These are phyloP conservation scores for Cyclaneusma minus DNA, from an alignment of 2,329 filamentous ascomycete species.

Conservation along the genomic window DNA sequence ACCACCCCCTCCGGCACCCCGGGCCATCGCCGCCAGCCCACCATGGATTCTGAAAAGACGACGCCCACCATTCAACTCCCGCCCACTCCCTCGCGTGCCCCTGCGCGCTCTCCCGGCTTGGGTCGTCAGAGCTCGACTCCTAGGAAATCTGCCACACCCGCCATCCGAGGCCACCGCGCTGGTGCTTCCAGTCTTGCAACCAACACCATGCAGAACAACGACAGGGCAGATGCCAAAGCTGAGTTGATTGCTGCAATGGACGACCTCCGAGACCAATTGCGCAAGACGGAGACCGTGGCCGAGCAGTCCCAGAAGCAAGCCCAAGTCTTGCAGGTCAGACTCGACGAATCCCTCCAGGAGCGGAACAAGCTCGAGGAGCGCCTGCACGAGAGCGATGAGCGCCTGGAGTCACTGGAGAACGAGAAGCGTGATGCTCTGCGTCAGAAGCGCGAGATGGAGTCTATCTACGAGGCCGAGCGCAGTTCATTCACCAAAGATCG, in stretches of 20 bases:
- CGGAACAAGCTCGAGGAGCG: conserved; percentile 79
- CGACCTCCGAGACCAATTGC: conserved; percentile 68
- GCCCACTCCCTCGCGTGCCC: conserved; percentile 1
- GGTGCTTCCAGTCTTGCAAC: conserved; percentile 16
- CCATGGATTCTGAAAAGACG: too few species aligned
- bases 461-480: conserved; percentile 81
- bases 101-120: conserved; percentile 1
- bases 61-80: neutral
- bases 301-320: conserved; percentile 74
- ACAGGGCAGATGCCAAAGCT: conserved; percentile 59
- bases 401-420: conserved; percentile 64
- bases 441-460: conserved; percentile 80
- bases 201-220: conserved; percentile 23
- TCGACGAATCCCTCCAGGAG: conserved; percentile 74
- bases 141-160: conserved; percentile 1
- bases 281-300: conserved; percentile 62
- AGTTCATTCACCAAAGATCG: conserved; percentile 81
- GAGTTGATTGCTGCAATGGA: conserved; percentile 68
- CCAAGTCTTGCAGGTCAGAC: conserved; percentile 67
- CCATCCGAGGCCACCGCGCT: neutral
- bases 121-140: neutral
- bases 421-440: conserved; percentile 73
- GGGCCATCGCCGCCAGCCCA: too few species aligned
- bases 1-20: too few species aligned
- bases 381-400: conserved; percentile 73